Base-by-base conservation (phyloP, 2,329 filamentous ascomycete species). In the Fusarium armeniacum region DNA sequence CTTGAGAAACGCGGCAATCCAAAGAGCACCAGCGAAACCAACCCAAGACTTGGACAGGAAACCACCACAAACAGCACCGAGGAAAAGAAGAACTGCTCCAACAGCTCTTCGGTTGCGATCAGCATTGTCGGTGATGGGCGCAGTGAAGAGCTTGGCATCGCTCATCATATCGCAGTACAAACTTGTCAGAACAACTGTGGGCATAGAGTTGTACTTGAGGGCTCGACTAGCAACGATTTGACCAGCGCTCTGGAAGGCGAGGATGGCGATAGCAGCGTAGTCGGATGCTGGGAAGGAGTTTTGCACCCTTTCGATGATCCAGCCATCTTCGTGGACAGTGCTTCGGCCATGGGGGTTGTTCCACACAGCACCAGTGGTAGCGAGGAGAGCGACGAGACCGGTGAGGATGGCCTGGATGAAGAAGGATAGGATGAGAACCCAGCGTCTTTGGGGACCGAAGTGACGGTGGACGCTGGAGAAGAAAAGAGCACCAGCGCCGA, bases 131-230 rank as follows among this genome's bases (percentile, higher is more conserved):
- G 62, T 69, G 6, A 75, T 46, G 0, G 73, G 70, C 0, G 73
- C 50, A 2, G 73, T 75, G n/a, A 75, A 75, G 6, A 75, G 63
- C 35, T 57, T 65, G 0, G 73, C 73, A 11, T 75, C 73, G 47
- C 73, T 75, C 70, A 75, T 75, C 66, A 75, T 52, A 13, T 75
- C 73, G 51, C 73, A 75, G 67, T 75, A 75, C 52, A 75, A 7
- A 40, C 73, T 75, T 1, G 73, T 75, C 56, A 75, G 18, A 16
- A 75, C 73, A 40, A 75, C 54, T 2, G 73, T 75, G 0, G 73
- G 73, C 63, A 75, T 75, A 26, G 69, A 56, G 62, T 75, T 75
- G 50, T 71, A 75, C 63, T 73, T 75, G 52, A 75, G 67, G 1
- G 73, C 73, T 9, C 73, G 69, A 2, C 73, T 75, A 0, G 73